Percentiles rank a stretch among this genome's conserved stretches.
These are phyloP conservation scores for Fusarium chuoi DNA, from an alignment of 2,329 filamentous ascomycete species.

Conservation along the genomic window DNA sequence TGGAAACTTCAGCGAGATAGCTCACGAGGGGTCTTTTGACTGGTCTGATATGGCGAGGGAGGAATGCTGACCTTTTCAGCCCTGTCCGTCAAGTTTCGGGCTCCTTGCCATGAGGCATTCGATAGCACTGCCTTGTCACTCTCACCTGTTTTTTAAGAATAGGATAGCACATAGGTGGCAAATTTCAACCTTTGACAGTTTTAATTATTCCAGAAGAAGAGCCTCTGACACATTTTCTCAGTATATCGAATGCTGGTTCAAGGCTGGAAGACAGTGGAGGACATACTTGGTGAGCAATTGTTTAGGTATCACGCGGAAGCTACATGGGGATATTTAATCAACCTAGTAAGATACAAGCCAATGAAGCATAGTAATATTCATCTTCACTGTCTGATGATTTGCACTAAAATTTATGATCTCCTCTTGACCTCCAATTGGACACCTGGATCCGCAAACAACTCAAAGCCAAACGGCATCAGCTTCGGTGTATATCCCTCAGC, in stretches of 20 bases:
- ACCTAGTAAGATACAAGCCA: not conserved
- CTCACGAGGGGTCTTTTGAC: fast-evolving
- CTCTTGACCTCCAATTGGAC: not conserved
- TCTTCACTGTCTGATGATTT: not conserved
- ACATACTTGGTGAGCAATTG: not conserved
- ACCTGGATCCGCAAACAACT: not conserved
- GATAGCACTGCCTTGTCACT: not conserved
- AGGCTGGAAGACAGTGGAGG: not conserved
- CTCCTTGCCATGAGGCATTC: too few species aligned
- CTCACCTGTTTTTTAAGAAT: not conserved
- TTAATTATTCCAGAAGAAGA: fast-evolving
- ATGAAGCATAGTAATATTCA: fast-evolving
- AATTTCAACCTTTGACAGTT: fast-evolving
- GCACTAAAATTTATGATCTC: not conserved
- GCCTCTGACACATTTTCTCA: fast-evolving
- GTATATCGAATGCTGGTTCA: not conserved
- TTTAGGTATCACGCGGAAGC: not conserved
- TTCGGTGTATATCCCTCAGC: not conserved
- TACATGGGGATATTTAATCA: fast-evolving
- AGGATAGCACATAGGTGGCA: too few species aligned
- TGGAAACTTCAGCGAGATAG: not conserved
- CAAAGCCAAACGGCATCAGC: not conserved
- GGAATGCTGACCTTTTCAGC: too few species aligned
- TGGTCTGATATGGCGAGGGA: not conserved
- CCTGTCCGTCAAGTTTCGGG: not conserved